Percentiles rank a stretch among this genome's conserved stretches.
Conservation (phyloP, 225 moss, liverwort and hornwort species). For the Thuidium tamariscinum region DNA sequence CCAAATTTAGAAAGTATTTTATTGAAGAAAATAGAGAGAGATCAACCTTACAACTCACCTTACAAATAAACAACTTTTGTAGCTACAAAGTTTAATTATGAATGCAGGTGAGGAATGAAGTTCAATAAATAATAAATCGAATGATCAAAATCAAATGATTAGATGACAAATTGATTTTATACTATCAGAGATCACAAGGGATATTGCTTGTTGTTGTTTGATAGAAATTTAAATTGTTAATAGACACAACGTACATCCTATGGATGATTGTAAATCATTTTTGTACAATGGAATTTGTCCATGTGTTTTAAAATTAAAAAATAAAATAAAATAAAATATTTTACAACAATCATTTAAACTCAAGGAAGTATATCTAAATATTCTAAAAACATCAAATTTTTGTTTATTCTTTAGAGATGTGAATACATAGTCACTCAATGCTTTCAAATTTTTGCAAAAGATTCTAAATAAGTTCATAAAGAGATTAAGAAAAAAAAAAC, state of each 20-base stretch:
- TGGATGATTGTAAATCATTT: not conserved
- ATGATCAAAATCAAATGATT: not conserved
- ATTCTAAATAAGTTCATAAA: not conserved
- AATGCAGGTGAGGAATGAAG: fast-evolving
- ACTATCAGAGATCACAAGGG: no score
- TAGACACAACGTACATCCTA: not conserved
- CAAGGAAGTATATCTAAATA: not conserved
- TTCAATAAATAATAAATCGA: not conserved
- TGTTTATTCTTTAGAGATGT: not conserved
- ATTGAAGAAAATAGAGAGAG: not conserved
- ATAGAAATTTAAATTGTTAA: not conserved
- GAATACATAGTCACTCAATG: fast-evolving
- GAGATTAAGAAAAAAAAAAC: not conserved
- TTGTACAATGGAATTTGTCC: no score
- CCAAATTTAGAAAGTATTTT: not conserved
- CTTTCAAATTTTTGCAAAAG: not conserved
- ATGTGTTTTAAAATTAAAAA: no score
- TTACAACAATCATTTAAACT: not conserved
- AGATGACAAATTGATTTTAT: fast-evolving
- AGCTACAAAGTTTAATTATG: not conserved
- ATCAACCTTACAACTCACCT: not conserved
- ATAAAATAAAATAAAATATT: no score
- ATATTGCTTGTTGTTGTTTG: not conserved
- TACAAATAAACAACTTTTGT: not conserved
- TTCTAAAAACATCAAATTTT: not conserved